phyloP scores from a whole-genome alignment of 306 rosid genomes.

The Carpinus viminea region DNA sequence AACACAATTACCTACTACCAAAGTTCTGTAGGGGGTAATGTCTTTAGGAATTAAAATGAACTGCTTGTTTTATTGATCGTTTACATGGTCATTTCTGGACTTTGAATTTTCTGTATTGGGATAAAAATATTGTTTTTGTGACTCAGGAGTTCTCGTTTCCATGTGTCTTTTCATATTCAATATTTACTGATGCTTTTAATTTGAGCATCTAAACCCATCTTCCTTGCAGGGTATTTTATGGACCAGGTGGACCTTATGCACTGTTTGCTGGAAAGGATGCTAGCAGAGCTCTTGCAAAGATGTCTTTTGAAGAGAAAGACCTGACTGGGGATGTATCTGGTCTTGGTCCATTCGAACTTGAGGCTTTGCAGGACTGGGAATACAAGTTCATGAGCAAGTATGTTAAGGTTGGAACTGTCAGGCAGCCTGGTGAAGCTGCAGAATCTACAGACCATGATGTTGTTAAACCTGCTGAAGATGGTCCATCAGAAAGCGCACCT shows the following conservation, averaged over 20 bases:
- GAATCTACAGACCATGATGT: constrained; percentile 37
- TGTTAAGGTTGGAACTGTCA: constrained; percentile 77
- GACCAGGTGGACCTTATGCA: constrained; percentile 97
- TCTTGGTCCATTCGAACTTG: constrained; percentile 75
- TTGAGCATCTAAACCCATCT: constrained; percentile 11
- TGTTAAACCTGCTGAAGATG: constrained; percentile 48
- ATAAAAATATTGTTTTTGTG: no score
- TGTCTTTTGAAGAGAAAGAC: constrained; percentile 94
- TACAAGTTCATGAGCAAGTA: constrained; percentile 89
- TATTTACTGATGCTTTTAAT: background rate
- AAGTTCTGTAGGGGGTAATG: background rate
- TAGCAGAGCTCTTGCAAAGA: constrained; percentile 95
- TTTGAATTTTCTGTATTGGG: background rate
- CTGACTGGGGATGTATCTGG: constrained; percentile 84
- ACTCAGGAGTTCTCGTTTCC: background rate
- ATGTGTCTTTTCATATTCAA: background rate
- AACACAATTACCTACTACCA: background rate
- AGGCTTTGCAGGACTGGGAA: constrained; percentile 95
- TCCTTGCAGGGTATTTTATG: constrained; percentile 82
- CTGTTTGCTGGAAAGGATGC: constrained; percentile 97
- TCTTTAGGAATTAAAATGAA: background rate
- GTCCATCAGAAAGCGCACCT: constrained; percentile 48
- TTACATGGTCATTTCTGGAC: background rate
- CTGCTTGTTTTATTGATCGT: background rate
- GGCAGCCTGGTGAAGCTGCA: constrained; percentile 45